These are phyloP conservation scores for Prinsepia uniflora DNA, from an alignment of 306 rosid genomes.

Conservation along the genomic window DNA sequence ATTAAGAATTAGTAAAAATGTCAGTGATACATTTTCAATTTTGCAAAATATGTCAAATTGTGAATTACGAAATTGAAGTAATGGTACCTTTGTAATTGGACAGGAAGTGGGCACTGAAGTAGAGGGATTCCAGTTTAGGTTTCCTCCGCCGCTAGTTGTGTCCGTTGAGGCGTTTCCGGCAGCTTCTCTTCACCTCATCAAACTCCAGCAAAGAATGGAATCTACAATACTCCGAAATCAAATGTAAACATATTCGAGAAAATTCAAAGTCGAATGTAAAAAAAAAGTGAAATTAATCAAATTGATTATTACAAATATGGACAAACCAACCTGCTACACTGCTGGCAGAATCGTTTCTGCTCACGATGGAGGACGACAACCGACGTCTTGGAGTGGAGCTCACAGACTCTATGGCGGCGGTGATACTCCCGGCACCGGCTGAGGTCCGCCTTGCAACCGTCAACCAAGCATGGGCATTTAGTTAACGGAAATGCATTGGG, in stretches of 20 bases:
- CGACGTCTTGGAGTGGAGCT: constrained; percentile 44
- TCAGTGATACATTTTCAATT: background rate
- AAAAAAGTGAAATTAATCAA: no score
- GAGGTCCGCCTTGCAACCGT: constrained; percentile 41
- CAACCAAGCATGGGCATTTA: constrained; percentile 42
- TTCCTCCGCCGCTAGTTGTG: constrained; percentile 66
- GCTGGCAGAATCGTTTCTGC: constrained; percentile 52
- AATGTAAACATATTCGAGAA: background rate
- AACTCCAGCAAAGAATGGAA: constrained; percentile 62
- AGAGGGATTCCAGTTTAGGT: constrained; percentile 47
- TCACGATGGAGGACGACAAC: constrained; percentile 29
- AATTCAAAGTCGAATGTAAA: no score
- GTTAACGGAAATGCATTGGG: no score
- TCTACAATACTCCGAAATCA: constrained; percentile 26
- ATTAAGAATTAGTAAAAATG: no score
- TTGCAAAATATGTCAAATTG: background rate
- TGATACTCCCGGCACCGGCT: constrained; percentile 43
- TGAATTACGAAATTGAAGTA: background rate
- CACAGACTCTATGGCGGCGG: constrained; percentile 50
- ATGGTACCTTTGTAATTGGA: constrained; percentile 41
- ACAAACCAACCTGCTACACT: constrained; percentile 50
- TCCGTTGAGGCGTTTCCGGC: constrained; percentile 65
- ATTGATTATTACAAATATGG: background rate
- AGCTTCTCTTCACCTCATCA: constrained; percentile 63
- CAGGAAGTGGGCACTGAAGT: constrained; percentile 33